Evolutionary conservation across 306 rosid genomes (phyloP), one percentile per base, ranked within the genome.

Genomic region (Cicer yamashitae): DNA sequence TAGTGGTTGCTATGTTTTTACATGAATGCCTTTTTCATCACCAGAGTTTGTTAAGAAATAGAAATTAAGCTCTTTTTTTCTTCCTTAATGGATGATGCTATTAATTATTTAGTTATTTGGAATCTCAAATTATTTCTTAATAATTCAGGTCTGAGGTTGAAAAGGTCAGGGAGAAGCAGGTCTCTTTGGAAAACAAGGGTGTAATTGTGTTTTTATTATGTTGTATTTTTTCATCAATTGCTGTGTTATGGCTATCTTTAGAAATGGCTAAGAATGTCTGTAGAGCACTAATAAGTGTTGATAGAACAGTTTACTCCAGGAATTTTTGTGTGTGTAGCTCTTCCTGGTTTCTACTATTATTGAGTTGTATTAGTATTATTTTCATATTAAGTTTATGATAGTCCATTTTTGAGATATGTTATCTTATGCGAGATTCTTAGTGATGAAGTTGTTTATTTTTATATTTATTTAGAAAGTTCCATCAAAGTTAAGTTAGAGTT

Each of bases 81-180:
- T 48, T 13, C 40, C 43, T 56, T 41, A n/a, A 22, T 22, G 3
- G 70, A 46, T 47, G 25, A 38, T 67, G 63, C 37, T 39, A 41
- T 43, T 22, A 74, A 43, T 43, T 52, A 50, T 41, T 50, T 9
- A 61, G 46, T 44, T 34, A 20, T 38, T 20, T 62, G 52, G 34
- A 45, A 71, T 71, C 80, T 74, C 45, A 9, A n/a, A 39, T 39
- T 51, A 38, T 7, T 43, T 13, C 1, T 8, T 6, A 3, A 61
- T 64, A 62, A 78, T 84, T 85, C 96, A 94, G 98, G 74, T 87
- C 79, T 10, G 96, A 94, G 82, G 86, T 94, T 70, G 89, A 89
- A 58, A 79, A 62, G 83, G 90, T 91, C 22, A 74, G 78, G 71
- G 85, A 85, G 86, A 90, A 86, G 73, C 97, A 94, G 75, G 57